Percentiles rank a stretch among this genome's conserved stretches.
Evolutionary conservation across 805 yeast genomes (phyloP).

Genomic region (Yarrowia phangngaensis): DNA sequence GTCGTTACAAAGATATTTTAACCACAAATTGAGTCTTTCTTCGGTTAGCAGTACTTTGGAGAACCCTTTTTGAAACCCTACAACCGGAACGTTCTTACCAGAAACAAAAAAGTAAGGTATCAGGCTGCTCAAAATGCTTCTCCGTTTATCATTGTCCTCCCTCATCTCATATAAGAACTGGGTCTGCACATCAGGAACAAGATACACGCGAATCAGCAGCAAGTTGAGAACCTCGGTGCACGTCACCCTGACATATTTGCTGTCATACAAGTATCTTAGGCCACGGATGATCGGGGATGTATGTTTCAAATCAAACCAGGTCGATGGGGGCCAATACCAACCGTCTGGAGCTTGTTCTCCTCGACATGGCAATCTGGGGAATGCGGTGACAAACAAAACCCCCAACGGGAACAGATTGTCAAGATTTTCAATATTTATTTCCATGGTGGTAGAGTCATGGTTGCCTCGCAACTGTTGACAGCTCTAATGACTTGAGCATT

Average conservation of each 20-base stretch:
- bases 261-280: not conserved
- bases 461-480: no score
- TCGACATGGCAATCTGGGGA: not conserved
- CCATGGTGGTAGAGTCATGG: not conserved
- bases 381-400: not conserved
- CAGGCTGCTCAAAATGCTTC: not conserved
- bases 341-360: conserved; percentile 8
- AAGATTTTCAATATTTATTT: not conserved
- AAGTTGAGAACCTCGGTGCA: not conserved
- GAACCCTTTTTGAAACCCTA: not conserved
- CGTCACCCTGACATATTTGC: conserved; percentile 3
- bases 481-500: no score
- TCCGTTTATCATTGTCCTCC: conserved; percentile 1
- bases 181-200: conserved; percentile 10
- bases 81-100: not conserved
- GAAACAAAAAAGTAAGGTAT: conserved; percentile 1
- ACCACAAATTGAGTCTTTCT: not conserved
- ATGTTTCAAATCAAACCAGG: not conserved
- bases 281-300: not conserved
- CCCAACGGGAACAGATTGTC: conserved; percentile 6
- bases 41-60: not conserved
- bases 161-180: not conserved
- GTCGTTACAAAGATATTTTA: not conserved
- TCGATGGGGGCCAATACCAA: conserved; percentile 22
- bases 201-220: not conserved